Percentiles rank a stretch among this genome's conserved stretches.
Evolutionary conservation across 305 asterid species (phyloP).

Genomic region (Rubia balearica): DNA sequence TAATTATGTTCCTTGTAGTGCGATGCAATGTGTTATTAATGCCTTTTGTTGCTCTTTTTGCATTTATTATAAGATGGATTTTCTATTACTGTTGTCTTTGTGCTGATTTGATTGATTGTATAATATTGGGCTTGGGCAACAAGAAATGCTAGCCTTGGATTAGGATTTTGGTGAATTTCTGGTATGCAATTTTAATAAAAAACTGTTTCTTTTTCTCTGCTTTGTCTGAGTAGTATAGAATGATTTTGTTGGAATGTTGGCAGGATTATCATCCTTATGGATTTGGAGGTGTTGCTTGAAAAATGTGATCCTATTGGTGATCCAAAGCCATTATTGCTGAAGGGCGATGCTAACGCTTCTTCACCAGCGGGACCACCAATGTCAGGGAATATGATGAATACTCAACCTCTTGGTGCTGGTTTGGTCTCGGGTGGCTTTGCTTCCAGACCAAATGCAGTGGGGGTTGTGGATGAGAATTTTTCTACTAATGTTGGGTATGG

Average conservation of each 20-base stretch:
- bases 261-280: constrained; percentile 79
- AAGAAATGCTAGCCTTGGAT: not conserved
- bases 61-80: not conserved
- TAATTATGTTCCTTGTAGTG: not conserved
- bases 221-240: constrained; percentile 6
- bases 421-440: constrained; percentile 21
- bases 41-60: not conserved
- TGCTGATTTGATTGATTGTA: not conserved
- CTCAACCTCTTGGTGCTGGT: constrained; percentile 31
- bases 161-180: not conserved
- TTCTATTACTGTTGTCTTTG: not conserved
- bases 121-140: not conserved
- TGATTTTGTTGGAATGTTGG: constrained; percentile 13
- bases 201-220: constrained; percentile 12
- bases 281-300: constrained; percentile 48
- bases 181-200: not conserved
- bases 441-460: constrained; percentile 25
- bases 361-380: constrained; percentile 32
- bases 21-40: not conserved
- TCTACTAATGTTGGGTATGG: not conserved
- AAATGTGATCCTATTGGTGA: constrained; percentile 62
- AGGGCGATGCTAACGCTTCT: constrained; percentile 33
- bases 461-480: not conserved
- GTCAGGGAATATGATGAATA: constrained; percentile 31
- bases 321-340: constrained; percentile 38